Evolutionary conservation across 1,284 basidiomycete species (phyloP), one percentile per base, ranked within the genome.

Genomic region (Gymnopus androsaceus): DNA sequence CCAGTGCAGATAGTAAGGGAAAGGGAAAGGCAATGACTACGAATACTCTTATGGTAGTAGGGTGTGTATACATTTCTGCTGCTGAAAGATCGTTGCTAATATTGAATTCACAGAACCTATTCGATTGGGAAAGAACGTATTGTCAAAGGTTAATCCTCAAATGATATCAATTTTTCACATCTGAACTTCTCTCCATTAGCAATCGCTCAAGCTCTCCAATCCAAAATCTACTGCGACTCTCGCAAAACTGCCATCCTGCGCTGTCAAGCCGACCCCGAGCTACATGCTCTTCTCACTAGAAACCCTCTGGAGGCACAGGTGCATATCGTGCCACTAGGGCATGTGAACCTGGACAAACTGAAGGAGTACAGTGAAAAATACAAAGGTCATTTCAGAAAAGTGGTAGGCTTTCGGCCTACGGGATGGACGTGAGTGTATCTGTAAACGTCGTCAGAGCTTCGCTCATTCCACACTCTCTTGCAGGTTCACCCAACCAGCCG

Each of bases 51-150:
- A 82, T 98, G 46, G 83, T 97, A 41, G 85, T 98, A 25, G 96
- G 95, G 88, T 90, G 65, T n/a, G 78, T 67, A 15, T 47, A 48
- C 14, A 38, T 48, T 38, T 6, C 14, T 30, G 25, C 28, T 38
- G 36, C 11, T 31, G 15, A 47, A 42, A 15, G 40, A 14, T 12
- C 44, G 59, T 40, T 52, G 48, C 3, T 50, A 12, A 40, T 59
- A 45, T 60, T 12, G 31, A 50, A 51, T 55, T 21, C 46, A 25
- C 58, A 92, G 90, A 21, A 98, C 96, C 0, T 99, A 99, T 70
- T 94, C 93, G 0, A 94, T 99, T 53, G 96, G 96, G 51, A 99
- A 99, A 72, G 96, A 99, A 71, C 86, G 95, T 40, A 91, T 99
- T 46, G 93, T 98, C 30, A 96, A 98, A 81, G 41, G 41, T 42